phyloP scores from a whole-genome alignment of 1,139 yeast species.

The Magnusiomyces fungicola region DNA sequence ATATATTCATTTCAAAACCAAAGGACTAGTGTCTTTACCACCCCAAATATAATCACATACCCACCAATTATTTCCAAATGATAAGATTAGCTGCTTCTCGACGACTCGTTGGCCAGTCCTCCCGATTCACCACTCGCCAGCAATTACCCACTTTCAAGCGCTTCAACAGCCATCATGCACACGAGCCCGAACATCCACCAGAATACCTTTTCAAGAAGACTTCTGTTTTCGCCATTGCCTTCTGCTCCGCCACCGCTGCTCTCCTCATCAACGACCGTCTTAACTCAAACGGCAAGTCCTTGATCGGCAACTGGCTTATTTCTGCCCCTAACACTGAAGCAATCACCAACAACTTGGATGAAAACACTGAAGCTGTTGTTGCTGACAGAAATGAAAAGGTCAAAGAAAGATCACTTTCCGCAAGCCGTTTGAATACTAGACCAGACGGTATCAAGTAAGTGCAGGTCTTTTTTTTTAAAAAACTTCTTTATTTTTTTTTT shows the following conservation, averaged over 20 bases:
- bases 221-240: conserved; percentile 20
- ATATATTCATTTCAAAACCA: too few relatives aligned
- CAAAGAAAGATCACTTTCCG: conserved; percentile 9
- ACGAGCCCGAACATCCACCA: conserved; percentile 13
- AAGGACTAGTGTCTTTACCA: too few relatives aligned
- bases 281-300: conserved; percentile 22
- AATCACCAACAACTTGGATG: background rate
- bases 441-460: conserved; percentile 10
- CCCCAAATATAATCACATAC: too few relatives aligned
- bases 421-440: conserved; percentile 8
- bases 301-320: conserved; percentile 25
- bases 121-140: too few relatives aligned
- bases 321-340: conserved; percentile 19
- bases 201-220: conserved; percentile 15
- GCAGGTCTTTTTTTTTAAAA: too few relatives aligned
- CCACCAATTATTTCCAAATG: too few relatives aligned
- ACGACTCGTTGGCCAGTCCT: background rate
- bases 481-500: conserved; percentile 3
- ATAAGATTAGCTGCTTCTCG: too few relatives aligned
- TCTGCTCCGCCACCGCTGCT: conserved; percentile 22
- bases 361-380: background rate
- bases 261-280: conserved; percentile 24
- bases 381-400: conserved; percentile 7
- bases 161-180: background rate
- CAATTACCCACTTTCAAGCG: background rate